Evolutionary conservation across 768 basidiomycete species (phyloP), one percentile per base, ranked within the genome.

Genomic region (Asterophora lycoperdoides): DNA sequence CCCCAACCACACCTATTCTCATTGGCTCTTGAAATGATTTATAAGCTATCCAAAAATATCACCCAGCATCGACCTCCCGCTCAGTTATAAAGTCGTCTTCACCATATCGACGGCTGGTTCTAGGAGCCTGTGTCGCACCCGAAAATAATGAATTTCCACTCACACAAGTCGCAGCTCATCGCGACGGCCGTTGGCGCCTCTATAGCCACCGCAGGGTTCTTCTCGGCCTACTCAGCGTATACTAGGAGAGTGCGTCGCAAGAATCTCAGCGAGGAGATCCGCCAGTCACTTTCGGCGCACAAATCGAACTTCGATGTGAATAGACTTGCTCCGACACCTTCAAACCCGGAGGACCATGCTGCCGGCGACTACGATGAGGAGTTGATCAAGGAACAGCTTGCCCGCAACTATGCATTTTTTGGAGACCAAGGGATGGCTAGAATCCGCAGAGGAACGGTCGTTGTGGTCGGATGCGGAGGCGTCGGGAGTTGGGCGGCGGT

Each of bases 401-500:
- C 95, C 3, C 73, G 96, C 35, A 97, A 97, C 68, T 96, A 95
- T 59, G 84, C 88, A 8, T 97, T 98, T 68, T 87, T 98, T 45
- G 93, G 92, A 0, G 89, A 94, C 28, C 88, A 92, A 30, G 81
- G 81, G 34, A 95, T 97, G 90, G 64, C 68, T 8, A 84, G 80
- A 60, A 76, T 98, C 44, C 76, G 96, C 44, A 61, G 73, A 8
- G 80, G 83, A 10, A 79, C 74, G 4, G 93, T 97, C 1, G 93
- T 91, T 14, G 72, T 98, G 15, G 85, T 99, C 3, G 96, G 96
- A 5, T 92, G 93, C 56, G 96, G 96, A 49, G 95, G 96, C 2
- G 96, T 99, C 0, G 96, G 96, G 0, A 93, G 90, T 61, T 95
- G 93, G 90, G 89, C 84, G 32, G 93, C 93, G 13, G 80, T 95